These are phyloP conservation scores for Poa pratensis DNA, from an alignment of 176 grass and related monocot genomes.

Conservation along the genomic window DNA sequence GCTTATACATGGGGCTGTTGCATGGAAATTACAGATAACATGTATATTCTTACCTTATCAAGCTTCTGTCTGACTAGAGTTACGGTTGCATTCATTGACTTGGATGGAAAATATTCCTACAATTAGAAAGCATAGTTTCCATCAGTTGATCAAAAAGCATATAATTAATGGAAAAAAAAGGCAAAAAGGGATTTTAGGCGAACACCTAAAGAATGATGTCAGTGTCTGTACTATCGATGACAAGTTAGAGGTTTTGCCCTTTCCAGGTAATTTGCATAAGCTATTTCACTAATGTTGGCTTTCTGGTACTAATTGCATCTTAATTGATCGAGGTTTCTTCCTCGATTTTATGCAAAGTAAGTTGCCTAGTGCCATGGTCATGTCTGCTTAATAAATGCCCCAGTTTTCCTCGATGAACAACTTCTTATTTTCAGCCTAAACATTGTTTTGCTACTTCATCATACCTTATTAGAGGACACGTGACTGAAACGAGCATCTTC, in stretches of 20 bases:
- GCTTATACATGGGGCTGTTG: not conserved
- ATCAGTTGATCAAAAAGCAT: slow-evolving; percentile 12
- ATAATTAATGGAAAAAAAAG: not conserved
- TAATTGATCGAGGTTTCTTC: not conserved
- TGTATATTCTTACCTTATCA: slow-evolving; percentile 55
- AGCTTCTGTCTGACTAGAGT: slow-evolving; percentile 77
- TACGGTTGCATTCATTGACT: slow-evolving; percentile 86
- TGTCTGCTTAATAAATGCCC: not conserved
- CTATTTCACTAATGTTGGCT: slow-evolving; percentile 3
- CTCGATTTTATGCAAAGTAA: not conserved
- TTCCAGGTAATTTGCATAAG: not conserved
- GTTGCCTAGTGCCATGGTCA: not conserved
- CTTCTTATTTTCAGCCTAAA: slow-evolving; percentile 9
- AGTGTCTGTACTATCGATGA: not conserved
- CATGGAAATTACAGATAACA: not conserved
- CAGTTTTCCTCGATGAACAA: not conserved
- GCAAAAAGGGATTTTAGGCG: not conserved
- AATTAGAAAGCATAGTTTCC: not conserved
- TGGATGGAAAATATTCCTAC: slow-evolving; percentile 87
- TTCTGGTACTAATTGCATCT: not conserved
- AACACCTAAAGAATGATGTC: not conserved
- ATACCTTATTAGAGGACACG: slow-evolving; percentile 87
- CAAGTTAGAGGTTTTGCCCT: not conserved
- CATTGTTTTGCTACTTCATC: not conserved
- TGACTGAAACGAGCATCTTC: slow-evolving; percentile 60